These are phyloP conservation scores for Ophiosphaerella narmari DNA, from an alignment of 2,329 filamentous ascomycete genomes.

Conservation along the genomic window DNA sequence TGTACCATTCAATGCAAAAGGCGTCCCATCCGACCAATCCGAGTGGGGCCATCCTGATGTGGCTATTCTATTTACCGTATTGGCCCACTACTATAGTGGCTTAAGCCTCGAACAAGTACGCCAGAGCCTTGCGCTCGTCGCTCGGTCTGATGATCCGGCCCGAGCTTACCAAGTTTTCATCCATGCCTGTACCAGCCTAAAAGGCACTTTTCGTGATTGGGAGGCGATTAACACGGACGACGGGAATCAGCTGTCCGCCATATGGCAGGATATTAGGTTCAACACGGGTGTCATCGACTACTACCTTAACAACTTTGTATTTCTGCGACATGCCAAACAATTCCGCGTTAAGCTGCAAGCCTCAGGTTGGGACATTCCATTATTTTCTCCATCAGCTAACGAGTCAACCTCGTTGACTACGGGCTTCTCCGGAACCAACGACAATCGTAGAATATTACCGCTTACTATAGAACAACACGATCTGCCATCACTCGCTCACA, in stretches of 20 bases:
- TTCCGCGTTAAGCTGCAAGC: conserved; percentile 67
- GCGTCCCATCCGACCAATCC: conserved; percentile 63
- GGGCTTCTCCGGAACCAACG: conserved; percentile 75
- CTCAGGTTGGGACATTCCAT: conserved; percentile 70
- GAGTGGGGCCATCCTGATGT: conserved; percentile 73
- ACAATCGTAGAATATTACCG: conserved; percentile 64
- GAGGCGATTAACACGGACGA: conserved; percentile 66
- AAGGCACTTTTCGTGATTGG: conserved; percentile 47
- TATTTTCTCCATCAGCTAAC: conserved; percentile 37
- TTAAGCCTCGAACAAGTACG: conserved; percentile 56
- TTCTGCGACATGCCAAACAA: conserved; percentile 67
- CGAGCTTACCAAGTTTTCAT: conserved; percentile 52
- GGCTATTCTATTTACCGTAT: conserved; percentile 41
- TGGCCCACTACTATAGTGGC: conserved; percentile 68
- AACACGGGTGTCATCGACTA: conserved; percentile 65
- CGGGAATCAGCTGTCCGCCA: conserved; percentile 49
- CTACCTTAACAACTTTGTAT: conserved; percentile 68
- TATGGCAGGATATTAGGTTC: conserved; percentile 48
- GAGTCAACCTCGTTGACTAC: too few relatives aligned
- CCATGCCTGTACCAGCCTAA: too few relatives aligned
- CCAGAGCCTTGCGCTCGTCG: conserved; percentile 56
- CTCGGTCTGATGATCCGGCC: conserved; percentile 61
- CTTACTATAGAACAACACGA: conserved; percentile 66
- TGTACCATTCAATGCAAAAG: conserved; percentile 67
- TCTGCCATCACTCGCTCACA: conserved; percentile 60